Conservation (phyloP, 805 yeast species). For the Candida corydali region DNA sequence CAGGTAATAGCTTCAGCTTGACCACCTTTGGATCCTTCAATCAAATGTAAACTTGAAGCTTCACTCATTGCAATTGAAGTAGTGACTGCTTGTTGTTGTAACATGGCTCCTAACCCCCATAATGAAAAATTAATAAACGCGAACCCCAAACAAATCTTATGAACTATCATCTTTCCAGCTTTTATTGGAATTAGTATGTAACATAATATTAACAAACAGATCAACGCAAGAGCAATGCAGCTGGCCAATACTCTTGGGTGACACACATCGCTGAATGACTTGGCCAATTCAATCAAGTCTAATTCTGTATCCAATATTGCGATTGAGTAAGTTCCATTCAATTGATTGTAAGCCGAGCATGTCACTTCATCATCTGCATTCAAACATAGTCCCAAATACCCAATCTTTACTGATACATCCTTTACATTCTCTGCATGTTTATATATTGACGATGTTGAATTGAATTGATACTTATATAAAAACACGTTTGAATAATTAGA, state of each 20-base stretch:
- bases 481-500: constrained; percentile 46
- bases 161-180: constrained; percentile 36
- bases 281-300: constrained; percentile 46
- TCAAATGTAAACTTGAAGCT: constrained; percentile 47
- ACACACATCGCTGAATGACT: constrained; percentile 41
- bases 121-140: constrained; percentile 37
- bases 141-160: constrained; percentile 12
- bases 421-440: constrained; percentile 14
- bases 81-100: constrained; percentile 54
- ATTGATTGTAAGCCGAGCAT: constrained; percentile 32
- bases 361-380: constrained; percentile 25
- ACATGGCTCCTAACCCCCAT: constrained; percentile 66
- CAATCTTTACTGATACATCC: constrained; percentile 44
- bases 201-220: constrained; percentile 36
- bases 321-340: constrained; percentile 11
- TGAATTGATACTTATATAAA: constrained; percentile 46
- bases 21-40: constrained; percentile 41
- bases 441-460: constrained; percentile 30
- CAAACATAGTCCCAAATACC: constrained; percentile 57
- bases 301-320: constrained; percentile 15
- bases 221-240: constrained; percentile 39
- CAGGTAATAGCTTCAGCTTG: constrained; percentile 59
- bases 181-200: constrained; percentile 47
- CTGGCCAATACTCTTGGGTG: constrained; percentile 55
- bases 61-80: constrained; percentile 43